A percentile compares a stretch with the other conserved stretches of the same genome.
Evolutionary conservation across 495 filamentous ascomycete species (phyloP).

Genomic region (Opeltia flavorubescens): DNA sequence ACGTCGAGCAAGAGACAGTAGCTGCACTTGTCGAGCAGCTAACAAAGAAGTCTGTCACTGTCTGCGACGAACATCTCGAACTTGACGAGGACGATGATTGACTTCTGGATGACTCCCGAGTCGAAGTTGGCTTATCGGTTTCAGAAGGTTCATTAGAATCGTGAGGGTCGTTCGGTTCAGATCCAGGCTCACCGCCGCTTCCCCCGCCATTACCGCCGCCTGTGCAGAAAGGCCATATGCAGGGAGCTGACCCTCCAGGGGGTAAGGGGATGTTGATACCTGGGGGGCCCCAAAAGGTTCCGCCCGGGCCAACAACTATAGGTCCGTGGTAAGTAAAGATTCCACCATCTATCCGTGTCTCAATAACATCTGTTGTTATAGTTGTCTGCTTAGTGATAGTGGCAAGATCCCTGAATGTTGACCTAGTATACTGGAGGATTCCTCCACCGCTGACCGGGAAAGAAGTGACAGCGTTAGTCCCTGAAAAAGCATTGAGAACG

Average conservation of each 20-base stretch:
- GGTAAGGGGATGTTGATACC: not conserved
- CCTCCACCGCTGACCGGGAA: not conserved
- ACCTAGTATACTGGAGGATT: constrained; percentile 2
- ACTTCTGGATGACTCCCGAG: not conserved
- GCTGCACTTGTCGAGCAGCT: not conserved
- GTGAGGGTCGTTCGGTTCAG: not conserved
- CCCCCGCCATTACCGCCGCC: not conserved
- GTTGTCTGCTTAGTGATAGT: constrained; percentile 5
- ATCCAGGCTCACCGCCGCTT: not conserved
- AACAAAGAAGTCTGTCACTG: not conserved
- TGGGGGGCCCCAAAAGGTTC: not conserved
- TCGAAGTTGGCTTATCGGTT: not conserved
- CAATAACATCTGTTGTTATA: constrained; percentile 3
- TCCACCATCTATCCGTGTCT: constrained; percentile 4
- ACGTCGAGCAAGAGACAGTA: not conserved
- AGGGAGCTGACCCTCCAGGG: not conserved
- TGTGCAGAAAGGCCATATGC: not conserved
- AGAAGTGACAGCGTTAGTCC: not conserved
- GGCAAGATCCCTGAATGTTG: constrained; percentile 1
- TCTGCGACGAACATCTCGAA: not conserved
- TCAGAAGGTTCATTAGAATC: not conserved
- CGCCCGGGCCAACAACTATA: constrained; percentile 3
- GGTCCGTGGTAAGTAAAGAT: not conserved
- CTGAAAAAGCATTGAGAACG: constrained; percentile 1
- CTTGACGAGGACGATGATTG: no score